These are phyloP conservation scores for Phoenix dactylifera DNA, from an alignment of 176 grass and related monocot genomes.

Conservation along the genomic window DNA sequence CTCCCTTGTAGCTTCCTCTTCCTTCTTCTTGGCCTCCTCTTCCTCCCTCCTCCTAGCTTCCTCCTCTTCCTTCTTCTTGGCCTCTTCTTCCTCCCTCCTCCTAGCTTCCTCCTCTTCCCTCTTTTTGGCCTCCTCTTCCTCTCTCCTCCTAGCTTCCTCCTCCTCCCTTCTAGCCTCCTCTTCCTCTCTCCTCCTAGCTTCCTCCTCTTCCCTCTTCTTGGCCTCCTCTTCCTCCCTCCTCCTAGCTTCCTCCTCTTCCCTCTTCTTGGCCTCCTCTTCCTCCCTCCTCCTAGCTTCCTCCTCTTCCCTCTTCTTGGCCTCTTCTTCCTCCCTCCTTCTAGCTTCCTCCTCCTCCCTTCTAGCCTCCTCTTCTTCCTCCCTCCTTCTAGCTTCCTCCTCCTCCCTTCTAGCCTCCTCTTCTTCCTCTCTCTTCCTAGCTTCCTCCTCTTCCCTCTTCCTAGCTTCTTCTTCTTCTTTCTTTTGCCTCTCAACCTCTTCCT, in stretches of 20 bases:
- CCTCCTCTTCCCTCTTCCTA: background rate
- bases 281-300: too few species aligned
- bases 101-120: background rate
- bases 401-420: too few species aligned
- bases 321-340: too few species aligned
- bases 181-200: background rate
- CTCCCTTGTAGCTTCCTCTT: background rate
- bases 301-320: too few species aligned
- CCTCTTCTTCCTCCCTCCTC: background rate
- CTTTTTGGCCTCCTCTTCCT: background rate
- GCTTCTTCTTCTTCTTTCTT: background rate
- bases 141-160: background rate
- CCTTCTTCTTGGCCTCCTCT: background rate
- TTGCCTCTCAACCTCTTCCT: slow-evolving; percentile 14
- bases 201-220: background rate
- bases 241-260: background rate
- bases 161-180: background rate
- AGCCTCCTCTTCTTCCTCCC: too few species aligned
- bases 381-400: too few species aligned
- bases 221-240: background rate
- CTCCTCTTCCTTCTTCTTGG: background rate
- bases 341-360: too few species aligned
- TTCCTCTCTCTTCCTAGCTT: too few species aligned
- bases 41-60: background rate
- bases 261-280: too few species aligned